Percentiles rank a stretch among this genome's conserved stretches.
phyloP scores from a whole-genome alignment of 164 flowering plant species.

The Protea cynaroides region DNA sequence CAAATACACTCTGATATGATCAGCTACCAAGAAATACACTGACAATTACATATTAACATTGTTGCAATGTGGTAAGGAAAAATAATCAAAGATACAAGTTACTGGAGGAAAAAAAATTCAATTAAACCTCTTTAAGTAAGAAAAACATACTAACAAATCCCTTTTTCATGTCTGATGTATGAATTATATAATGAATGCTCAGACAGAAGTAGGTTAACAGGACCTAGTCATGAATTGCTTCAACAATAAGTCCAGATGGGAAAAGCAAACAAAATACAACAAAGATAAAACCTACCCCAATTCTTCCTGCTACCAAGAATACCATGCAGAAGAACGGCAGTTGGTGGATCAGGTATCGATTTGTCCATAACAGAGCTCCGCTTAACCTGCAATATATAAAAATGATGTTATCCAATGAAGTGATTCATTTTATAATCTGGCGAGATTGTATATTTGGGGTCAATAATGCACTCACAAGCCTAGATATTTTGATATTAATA shows the following conservation, averaged over 20 bases:
- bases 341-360: conserved; percentile 66
- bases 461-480: too few relatives aligned
- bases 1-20: too few relatives aligned
- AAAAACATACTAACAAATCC: not conserved
- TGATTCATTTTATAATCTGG: too few relatives aligned
- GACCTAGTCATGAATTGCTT: not conserved
- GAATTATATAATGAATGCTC: not conserved
- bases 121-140: too few relatives aligned
- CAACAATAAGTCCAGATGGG: not conserved
- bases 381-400: conserved; percentile 44
- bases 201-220: not conserved
- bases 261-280: not conserved
- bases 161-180: not conserved
- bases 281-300: conserved; percentile 64
- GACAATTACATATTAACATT: too few relatives aligned
- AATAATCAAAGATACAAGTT: too few relatives aligned
- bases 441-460: too few relatives aligned
- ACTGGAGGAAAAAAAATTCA: too few relatives aligned
- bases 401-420: too few relatives aligned
- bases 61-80: too few relatives aligned
- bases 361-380: conserved; percentile 63
- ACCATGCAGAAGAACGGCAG: conserved; percentile 95
- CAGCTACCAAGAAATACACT: too few relatives aligned
- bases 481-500: too few relatives aligned
- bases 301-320: conserved; percentile 93